phyloP scores from a whole-genome alignment of 1,284 basidiomycete genomes.

The Ganoderma lucidum region DNA sequence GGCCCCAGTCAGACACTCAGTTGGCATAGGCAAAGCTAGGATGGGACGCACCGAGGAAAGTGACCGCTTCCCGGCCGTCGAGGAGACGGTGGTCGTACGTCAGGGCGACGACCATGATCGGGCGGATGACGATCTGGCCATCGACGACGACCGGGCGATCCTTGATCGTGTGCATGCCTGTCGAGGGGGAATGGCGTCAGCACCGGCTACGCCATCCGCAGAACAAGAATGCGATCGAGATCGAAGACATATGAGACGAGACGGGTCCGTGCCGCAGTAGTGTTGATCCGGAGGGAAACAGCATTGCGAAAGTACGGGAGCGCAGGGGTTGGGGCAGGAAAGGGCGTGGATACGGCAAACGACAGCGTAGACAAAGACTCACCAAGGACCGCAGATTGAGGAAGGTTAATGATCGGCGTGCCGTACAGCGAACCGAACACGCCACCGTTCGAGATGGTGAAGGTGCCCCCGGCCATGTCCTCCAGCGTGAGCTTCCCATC shows the following conservation, averaged over 20 bases:
- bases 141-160: slow-evolving; percentile 93
- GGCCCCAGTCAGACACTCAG: not conserved
- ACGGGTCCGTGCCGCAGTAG: not conserved
- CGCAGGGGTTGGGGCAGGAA: not conserved
- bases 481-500: slow-evolving; percentile 96
- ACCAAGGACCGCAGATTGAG: slow-evolving; percentile 94
- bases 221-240: slow-evolving; percentile 1
- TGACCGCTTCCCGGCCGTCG: slow-evolving; percentile 96
- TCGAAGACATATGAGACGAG: not conserved
- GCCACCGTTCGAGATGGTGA: slow-evolving; percentile 99
- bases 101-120: slow-evolving; percentile 95
- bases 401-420: slow-evolving; percentile 97
- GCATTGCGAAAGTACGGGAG: not conserved
- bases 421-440: slow-evolving; percentile 98
- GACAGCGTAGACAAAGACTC: slow-evolving; percentile 35
- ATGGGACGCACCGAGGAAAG: slow-evolving; percentile 87
- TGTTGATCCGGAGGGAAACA: slow-evolving; percentile 16
- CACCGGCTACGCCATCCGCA: not conserved
- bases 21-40: slow-evolving; percentile 3
- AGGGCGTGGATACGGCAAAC: slow-evolving; percentile 3
- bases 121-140: slow-evolving; percentile 94
- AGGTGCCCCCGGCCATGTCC: slow-evolving; percentile 96
- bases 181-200: slow-evolving; percentile 6
- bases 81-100: slow-evolving; percentile 97
- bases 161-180: slow-evolving; percentile 97